Evolutionary conservation across 495 filamentous ascomycete species (phyloP).

Genomic region (Annulohypoxylon bovei): DNA sequence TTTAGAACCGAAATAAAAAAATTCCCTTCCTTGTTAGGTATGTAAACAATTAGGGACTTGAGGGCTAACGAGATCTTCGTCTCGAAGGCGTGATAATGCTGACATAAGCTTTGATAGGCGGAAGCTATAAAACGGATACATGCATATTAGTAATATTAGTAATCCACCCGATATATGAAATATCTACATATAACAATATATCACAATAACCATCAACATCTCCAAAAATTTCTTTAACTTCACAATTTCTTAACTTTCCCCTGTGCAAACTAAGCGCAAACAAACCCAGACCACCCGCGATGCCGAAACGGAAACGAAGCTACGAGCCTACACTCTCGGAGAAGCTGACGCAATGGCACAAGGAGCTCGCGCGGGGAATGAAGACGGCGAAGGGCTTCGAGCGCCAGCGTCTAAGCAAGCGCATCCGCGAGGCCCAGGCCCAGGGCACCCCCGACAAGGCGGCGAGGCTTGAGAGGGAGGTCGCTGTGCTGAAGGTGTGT

Average conservation of each 20-base stretch:
- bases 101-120: no score
- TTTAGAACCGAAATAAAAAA: no score
- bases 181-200: not conserved
- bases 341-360: constrained; percentile 67
- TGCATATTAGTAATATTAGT: no score
- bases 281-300: constrained; percentile 28
- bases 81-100: no score
- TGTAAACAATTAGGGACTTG: no score
- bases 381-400: constrained; percentile 89
- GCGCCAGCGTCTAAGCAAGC: constrained; percentile 83
- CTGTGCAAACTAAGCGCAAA: constrained; percentile 6
- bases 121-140: no score
- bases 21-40: no score
- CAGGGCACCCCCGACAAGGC: constrained; percentile 57
- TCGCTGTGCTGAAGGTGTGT: constrained; percentile 78
- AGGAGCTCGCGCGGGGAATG: constrained; percentile 71
- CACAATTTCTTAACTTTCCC: constrained; percentile 5
- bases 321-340: constrained; percentile 56
- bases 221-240: constrained; percentile 25
- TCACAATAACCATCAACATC: not conserved
- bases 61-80: no score
- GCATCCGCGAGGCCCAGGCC: constrained; percentile 75
- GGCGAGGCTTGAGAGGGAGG: constrained; percentile 73
- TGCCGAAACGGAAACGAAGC: constrained; percentile 61
- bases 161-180: not conserved